phyloP scores from a whole-genome alignment of 371 early-diverging fungal species.

The Zychaea mexicana region DNA sequence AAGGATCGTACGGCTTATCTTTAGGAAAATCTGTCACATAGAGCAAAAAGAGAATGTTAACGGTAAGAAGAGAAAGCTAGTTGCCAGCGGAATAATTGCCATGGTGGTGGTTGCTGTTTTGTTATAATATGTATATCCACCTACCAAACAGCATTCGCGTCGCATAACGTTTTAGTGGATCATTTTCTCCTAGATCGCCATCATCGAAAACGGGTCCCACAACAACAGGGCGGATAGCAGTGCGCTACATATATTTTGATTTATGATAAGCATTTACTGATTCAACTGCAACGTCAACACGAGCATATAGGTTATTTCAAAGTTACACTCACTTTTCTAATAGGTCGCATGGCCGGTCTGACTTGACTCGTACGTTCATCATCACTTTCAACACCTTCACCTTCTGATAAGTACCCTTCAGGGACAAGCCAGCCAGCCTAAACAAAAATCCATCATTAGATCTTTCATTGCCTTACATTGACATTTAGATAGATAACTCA shows the following conservation, averaged over 20 bases:
- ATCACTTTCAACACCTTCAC: conserved; percentile 67
- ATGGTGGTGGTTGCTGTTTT: too few relatives aligned
- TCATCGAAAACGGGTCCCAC: conserved; percentile 60
- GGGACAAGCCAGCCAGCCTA: conserved; percentile 72
- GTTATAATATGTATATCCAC: too few relatives aligned
- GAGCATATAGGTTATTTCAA: too few relatives aligned
- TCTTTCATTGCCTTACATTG: too few relatives aligned
- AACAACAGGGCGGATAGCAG: conserved; percentile 38
- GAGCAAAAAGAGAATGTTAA: too few relatives aligned
- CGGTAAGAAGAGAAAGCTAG: too few relatives aligned
- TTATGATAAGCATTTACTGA: too few relatives aligned
- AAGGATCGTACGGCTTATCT: neutral
- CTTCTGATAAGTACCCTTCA: conserved; percentile 81
- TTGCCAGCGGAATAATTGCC: too few relatives aligned
- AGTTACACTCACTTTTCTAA: conserved; percentile 24
- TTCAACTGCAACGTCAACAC: too few relatives aligned
- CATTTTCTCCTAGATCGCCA: conserved; percentile 24
- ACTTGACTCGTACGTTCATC: conserved; percentile 26
- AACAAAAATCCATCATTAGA: too few relatives aligned
- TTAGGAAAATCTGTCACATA: neutral
- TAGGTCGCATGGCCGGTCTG: conserved; percentile 14
- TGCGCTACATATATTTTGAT: conserved; percentile 6
- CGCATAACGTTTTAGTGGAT: conserved; percentile 23
- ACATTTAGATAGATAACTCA: too few relatives aligned
- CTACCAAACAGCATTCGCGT: conserved; percentile 16